Base-by-base conservation (phyloP, 306 rosid species). In the Casuarina glauca region DNA sequence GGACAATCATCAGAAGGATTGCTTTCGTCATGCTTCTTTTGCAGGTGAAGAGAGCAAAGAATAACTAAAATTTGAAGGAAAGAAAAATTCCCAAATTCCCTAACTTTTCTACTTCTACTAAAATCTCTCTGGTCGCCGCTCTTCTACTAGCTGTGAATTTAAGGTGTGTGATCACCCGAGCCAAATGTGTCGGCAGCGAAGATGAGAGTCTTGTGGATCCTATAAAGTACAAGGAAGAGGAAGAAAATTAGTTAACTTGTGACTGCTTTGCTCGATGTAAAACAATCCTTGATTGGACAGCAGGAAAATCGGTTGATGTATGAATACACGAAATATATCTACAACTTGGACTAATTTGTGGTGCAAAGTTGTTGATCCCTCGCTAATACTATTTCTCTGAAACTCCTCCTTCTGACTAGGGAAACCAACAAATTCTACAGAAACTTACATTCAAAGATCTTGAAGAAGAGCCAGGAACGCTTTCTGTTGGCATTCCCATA, bases 1-100 rank as follows among this genome's bases (percentile, higher is more conserved):
- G 79, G 82, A 38, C 62, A 17, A 2, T 58, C 77, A 38, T 80
- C 12, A 80, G 49, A 68, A 76, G 84, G 84, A 26, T 76, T 67
- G 71, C 77, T 57, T 79, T 80, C 60, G 74, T 51, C 2, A 43
- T 76, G 35, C 45, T 80, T 5, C 35, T 60, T 68, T 43, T 76
- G 45, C 73, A 76, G 84, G 87, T 79, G 64, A 53, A 32, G 12
- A 71, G 5, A 32, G 1, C 9, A 32, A 35, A 4, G 35, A 32
- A 35, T 12, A 60, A 9, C 32, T 26, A 9, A 20, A 60, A 4
- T 11, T 10, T 1, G 35, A 10, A 61, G 1, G 43, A 61, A 26
- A 57, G 63, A 57, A 57, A 19, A 57, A 5, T n/a, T 20, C 8
- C 38, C 10, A 51, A 26, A 3, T 51, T 51, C 1, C 20, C 10